Evolutionary conservation across 345 rosid species (phyloP), one percentile per base, ranked within the genome.

Genomic region (Durio zibethinus): DNA sequence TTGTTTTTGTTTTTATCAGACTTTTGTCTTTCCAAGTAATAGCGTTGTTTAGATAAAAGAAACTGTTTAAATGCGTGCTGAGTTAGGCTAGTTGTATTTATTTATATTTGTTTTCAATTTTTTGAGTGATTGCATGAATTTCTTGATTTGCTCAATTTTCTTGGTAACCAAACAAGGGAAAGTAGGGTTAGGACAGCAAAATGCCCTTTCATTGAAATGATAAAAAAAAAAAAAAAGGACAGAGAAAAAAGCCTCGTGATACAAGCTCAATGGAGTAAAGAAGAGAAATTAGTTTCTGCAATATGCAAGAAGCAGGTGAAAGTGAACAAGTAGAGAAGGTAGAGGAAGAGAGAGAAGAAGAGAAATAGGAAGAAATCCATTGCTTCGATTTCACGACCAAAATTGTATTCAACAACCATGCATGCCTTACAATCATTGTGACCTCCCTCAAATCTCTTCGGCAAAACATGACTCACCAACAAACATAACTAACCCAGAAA

Each of bases 141-240:
- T 67, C 72, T 66, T 68, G 50, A 21, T 38, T 47, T 70, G 5
- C 20, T 69, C 11, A 70, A 10, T 70, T 70, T 70, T 69, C 53
- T 45, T 16, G 52, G 56, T 25, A 69, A 42, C 73, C 73, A 69
- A 69, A 69, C 33, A 47, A 60, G 64, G 36, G 15, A 7, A 12
- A 12, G 20, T 4, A 2, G 36, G 64, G 8, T 36, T 10, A 68
- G 56, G 56, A 70, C 57, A 70, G 52, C 7, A 40, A 56, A 73
- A 73, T 38, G 29, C 76, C 21, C n/a, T 66, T 36, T 31, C 29
- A 16, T 45, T 69, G 38, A 23, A n/a, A n/a, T n/a, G n/a, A n/a
- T n/a, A n/a, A 36, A 33, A 33, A 56, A 38, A 20, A 15, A 64
- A 10, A 4, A 38, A 20, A 31, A 31, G 9, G n/a, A n/a, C n/a